Evolutionary conservation across 208 protist genomes (phyloP), one percentile per base, ranked within the genome.

Genomic region (Crithidia acanthocephali): DNA sequence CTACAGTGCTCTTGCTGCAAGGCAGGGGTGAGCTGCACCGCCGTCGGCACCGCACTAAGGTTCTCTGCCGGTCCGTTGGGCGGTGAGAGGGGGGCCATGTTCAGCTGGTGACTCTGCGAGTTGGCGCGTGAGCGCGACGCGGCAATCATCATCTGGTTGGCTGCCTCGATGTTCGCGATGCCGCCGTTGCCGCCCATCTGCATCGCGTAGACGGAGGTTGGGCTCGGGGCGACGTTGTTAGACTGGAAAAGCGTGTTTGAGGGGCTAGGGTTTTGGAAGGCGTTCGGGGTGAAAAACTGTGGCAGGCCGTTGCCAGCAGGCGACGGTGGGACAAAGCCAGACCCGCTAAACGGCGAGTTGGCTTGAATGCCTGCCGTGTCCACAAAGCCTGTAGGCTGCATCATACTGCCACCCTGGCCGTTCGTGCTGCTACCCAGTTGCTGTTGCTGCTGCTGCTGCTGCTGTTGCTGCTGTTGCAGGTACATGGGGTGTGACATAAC

Each of bases 1-100:
- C 81, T 84, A 79, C 84, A 90, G 59, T 73, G 70, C 27, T 74
- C 63, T 40, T 70, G 71, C 25, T 52, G 60, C 15, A 84, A 60
- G 8, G 63, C 52, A 4, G 64, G 47, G 7, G 74, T 68, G n/a
- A 86, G 72, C 30, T 73, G 60, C 16, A 84, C 73, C 0, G 74
- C 72, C 18, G 59, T 80, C 28, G 68, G 74, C 32, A 72, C 50
- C 0, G 51, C 20, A 8, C 27, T 16, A 0, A 32, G 28, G 3
- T 37, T n/a, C 25, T 28, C 58, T 9, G 20, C 16, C 8, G 42
- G 16, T 15, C 50, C 61, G 33, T 55, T 66, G 0, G 27, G 40
- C 22, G 57, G 40, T 2, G 63, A 60, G 7, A 57, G 28, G 7
- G 62, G 58, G 2, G 58, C 22, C 16, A 45, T 67, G 68, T 68